These are phyloP conservation scores for Trichophaea hybrida DNA, from an alignment of 2,329 filamentous ascomycete genomes.

Conservation along the genomic window DNA sequence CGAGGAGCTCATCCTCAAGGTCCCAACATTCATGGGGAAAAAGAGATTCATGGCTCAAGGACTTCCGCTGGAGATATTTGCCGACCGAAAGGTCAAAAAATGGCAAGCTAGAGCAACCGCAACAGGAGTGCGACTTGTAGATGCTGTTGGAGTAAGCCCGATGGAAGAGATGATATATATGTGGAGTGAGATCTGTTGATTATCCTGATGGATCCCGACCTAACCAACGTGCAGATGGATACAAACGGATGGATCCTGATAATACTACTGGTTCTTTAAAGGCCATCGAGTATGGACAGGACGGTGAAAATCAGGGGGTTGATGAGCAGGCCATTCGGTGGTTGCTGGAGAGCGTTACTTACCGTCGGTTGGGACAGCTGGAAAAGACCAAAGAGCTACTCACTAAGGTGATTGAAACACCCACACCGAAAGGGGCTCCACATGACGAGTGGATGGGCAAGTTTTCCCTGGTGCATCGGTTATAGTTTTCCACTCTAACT, in stretches of 20 bases:
- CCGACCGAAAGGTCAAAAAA: conserved; percentile 68
- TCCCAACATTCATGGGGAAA: conserved; percentile 60
- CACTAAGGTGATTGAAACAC: conserved; percentile 44
- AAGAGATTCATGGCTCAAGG: conserved; percentile 83
- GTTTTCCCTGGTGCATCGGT: conserved; percentile 22
- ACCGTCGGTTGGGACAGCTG: conserved; percentile 48
- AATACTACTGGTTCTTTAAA: conserved; percentile 50
- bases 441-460: conserved; percentile 45
- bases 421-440: conserved; percentile 38
- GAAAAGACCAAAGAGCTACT: conserved; percentile 53
- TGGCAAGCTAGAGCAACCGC: conserved; percentile 67
- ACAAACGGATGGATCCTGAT: conserved; percentile 56
- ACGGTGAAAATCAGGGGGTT: conserved; percentile 39
- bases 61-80: conserved; percentile 77
- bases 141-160: conserved; percentile 68
- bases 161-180: conserved; percentile 85
- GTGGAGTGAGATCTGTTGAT: conserved; percentile 43
- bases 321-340: conserved; percentile 52
- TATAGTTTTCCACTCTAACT: conserved; percentile 3
- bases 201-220: neutral
- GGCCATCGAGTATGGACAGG: conserved; percentile 50
- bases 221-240: conserved; percentile 40
- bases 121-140: conserved; percentile 53
- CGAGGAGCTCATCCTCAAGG: conserved; percentile 55
- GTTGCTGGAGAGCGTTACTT: conserved; percentile 50